Evolutionary conservation across 768 basidiomycete genomes (phyloP).

Genomic region (Calocera cornea): DNA sequence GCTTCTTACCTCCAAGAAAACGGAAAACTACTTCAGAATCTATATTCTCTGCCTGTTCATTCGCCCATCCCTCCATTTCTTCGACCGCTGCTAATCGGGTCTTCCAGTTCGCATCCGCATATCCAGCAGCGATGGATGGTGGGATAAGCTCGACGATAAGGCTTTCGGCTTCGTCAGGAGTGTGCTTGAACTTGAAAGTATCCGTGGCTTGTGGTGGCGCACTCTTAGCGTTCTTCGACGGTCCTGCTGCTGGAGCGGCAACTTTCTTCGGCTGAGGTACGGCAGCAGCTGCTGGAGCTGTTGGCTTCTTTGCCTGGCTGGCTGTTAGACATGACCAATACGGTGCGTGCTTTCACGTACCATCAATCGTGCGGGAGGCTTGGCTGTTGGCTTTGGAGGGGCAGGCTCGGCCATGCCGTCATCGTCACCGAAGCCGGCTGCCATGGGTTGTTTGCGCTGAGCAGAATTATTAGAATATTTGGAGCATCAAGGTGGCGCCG

Average conservation of each 20-base stretch:
- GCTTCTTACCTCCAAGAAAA: constrained; percentile 63
- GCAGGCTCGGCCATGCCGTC: not conserved
- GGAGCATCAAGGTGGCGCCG: not conserved
- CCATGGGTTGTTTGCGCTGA: not conserved
- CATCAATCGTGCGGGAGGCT: constrained; percentile 12
- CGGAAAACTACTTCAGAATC: constrained; percentile 85
- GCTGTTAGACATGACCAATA: not conserved
- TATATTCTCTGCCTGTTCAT: constrained; percentile 40
- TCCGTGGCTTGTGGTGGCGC: constrained; percentile 37
- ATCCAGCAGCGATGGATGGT: constrained; percentile 47
- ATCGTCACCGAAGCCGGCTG: not conserved
- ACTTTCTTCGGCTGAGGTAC: constrained; percentile 23
- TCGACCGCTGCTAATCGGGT: constrained; percentile 73
- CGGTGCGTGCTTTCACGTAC: not conserved
- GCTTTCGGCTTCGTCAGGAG: constrained; percentile 80
- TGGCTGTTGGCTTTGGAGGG: constrained; percentile 11
- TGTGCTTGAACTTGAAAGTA: constrained; percentile 80
- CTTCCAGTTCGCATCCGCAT: constrained; percentile 89
- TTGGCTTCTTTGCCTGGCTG: not conserved
- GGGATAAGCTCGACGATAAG: constrained; percentile 65
- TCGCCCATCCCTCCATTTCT: constrained; percentile 45
- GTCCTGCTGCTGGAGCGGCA: constrained; percentile 26
- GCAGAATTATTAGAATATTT: not conserved
- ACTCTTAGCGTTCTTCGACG: not conserved
- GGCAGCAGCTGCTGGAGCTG: constrained; percentile 17